Percentiles rank a stretch among this genome's conserved stretches.
Evolutionary conservation across 495 filamentous ascomycete genomes (phyloP).

Genomic region (Penicillium robsamsonii): DNA sequence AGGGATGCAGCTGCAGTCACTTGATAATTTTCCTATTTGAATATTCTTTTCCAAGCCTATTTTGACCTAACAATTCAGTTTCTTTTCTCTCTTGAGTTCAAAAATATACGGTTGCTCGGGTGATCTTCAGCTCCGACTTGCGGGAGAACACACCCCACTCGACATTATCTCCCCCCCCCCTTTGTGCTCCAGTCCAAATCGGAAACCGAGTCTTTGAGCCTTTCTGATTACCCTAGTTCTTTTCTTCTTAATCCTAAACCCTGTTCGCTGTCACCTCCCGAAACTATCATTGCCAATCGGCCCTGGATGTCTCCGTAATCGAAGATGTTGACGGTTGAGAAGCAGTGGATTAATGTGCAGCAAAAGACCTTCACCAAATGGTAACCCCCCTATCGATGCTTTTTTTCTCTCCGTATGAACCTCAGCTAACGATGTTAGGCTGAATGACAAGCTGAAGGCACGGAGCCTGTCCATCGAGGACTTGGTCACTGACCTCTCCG

Average conservation of each 20-base stretch:
- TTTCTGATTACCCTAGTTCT: conserved; percentile 9
- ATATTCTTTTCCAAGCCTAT: background rate
- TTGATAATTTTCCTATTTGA: background rate
- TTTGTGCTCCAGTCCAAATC: conserved; percentile 13
- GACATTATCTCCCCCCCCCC: conserved; percentile 4
- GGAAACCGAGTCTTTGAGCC: conserved; percentile 8
- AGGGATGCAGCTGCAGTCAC: conserved; percentile 11
- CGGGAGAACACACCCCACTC: conserved; percentile 16
- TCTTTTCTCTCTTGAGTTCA: background rate
- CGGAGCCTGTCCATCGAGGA: conserved; percentile 76
- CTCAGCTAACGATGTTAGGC: conserved; percentile 49
- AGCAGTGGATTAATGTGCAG: conserved; percentile 94
- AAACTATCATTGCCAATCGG: conserved; percentile 24
- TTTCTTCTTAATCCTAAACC: conserved; percentile 1
- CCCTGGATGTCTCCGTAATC: conserved; percentile 41
- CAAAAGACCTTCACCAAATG: conserved; percentile 99
- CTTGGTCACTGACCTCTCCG: conserved; percentile 82
- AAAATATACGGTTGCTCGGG: conserved; percentile 22
- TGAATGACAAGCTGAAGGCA: conserved; percentile 87
- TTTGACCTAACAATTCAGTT: background rate
- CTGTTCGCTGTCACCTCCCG: conserved; percentile 15
- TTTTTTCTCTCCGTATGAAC: background rate
- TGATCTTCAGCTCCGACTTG: conserved; percentile 19
- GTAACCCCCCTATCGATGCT: conserved; percentile 42
- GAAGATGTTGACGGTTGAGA: conserved; percentile 66